Evolutionary conservation across 805 yeast species (phyloP).

Genomic region (Ogataea paraovalis): DNA sequence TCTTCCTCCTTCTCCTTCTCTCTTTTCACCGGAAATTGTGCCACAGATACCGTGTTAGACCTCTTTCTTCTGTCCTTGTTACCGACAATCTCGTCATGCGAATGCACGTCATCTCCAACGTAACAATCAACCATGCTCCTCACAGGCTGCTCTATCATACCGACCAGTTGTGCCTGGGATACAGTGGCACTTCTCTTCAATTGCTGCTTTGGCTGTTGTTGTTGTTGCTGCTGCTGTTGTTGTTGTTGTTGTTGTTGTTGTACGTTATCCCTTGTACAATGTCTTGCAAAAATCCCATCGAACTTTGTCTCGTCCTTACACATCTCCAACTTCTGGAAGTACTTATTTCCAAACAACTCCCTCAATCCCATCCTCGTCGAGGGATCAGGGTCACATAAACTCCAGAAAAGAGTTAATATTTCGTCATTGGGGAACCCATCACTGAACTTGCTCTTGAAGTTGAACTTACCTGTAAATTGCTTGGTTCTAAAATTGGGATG

Average conservation of each 20-base stretch:
- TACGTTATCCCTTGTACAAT: slow-evolving; percentile 3
- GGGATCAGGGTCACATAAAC: slow-evolving; percentile 62
- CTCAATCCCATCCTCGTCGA: slow-evolving; percentile 50
- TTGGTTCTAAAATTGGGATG: slow-evolving; percentile 32
- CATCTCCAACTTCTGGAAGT: slow-evolving; percentile 57
- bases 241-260: too few species aligned
- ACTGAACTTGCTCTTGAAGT: slow-evolving; percentile 27
- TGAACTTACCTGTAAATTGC: not conserved
- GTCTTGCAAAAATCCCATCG: slow-evolving; percentile 24
- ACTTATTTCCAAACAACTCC: slow-evolving; percentile 56
- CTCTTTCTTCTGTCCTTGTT: not conserved
- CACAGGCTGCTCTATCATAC: not conserved
- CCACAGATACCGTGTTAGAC: not conserved
- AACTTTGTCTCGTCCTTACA: slow-evolving; percentile 47
- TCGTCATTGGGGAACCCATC: slow-evolving; percentile 18
- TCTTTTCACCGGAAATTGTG: not conserved
- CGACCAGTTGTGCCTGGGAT: not conserved
- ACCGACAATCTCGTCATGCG: slow-evolving; percentile 3
- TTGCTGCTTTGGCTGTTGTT: too few species aligned
- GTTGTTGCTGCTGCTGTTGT: too few species aligned
- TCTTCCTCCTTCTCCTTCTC: too few species aligned
- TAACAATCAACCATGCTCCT: slow-evolving; percentile 1
- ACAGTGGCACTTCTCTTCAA: not conserved
- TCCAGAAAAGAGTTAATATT: slow-evolving; percentile 45
- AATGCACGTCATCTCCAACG: not conserved